Conservation (phyloP, 2,329 filamentous ascomycete species). For the Ceratocystis colombiana region DNA sequence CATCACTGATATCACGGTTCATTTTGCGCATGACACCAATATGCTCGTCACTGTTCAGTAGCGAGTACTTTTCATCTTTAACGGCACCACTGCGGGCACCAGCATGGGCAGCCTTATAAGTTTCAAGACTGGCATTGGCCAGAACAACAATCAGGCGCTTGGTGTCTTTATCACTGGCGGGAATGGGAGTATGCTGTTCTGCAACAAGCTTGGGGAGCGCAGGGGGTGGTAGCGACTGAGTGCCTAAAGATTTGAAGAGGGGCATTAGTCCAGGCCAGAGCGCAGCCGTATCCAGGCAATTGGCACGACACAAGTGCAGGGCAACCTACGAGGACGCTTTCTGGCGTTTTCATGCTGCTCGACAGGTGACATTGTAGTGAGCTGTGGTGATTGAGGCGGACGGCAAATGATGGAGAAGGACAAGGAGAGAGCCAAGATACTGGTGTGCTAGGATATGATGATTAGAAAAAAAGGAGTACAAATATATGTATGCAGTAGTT, state of each 20-base stretch:
- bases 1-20: constrained; percentile 97
- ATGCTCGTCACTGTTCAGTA: constrained; percentile 97
- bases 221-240: constrained; percentile 89
- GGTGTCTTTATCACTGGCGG: constrained; percentile 77
- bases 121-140: constrained; percentile 94
- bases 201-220: constrained; percentile 84
- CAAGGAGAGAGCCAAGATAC: not conserved
- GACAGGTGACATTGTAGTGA: constrained; percentile 19
- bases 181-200: constrained; percentile 79
- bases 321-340: constrained; percentile 25
- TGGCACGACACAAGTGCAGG: too few species aligned
- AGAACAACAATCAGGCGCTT: constrained; percentile 89
- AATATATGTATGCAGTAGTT: not conserved
- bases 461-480: not conserved
- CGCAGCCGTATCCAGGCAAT: too few species aligned
- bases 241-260: constrained; percentile 46
- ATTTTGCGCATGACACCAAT: constrained; percentile 99
- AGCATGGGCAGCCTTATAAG: constrained; percentile 80
- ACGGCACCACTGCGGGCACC: constrained; percentile 53
- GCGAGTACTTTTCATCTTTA: constrained; percentile 88
- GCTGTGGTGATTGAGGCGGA: not conserved
- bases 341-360: constrained; percentile 21
- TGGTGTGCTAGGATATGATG: not conserved
- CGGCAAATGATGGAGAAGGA: not conserved
- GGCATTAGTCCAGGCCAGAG: constrained; percentile 26